Evolutionary conservation across 768 basidiomycete species (phyloP).

Genomic region (Phlebiopsis gigantea): DNA sequence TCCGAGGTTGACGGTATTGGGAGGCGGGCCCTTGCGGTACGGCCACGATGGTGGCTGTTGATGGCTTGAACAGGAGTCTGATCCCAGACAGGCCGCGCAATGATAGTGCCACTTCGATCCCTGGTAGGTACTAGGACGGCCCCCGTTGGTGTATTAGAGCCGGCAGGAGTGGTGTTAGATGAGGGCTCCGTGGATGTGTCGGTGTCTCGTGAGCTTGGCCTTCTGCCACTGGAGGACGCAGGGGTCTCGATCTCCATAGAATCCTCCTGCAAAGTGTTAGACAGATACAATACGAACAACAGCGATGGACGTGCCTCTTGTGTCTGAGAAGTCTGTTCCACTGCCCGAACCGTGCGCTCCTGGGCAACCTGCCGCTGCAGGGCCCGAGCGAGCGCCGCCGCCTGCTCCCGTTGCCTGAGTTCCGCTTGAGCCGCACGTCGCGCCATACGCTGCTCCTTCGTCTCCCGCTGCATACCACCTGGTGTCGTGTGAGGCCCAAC

Average conservation of each 20-base stretch:
- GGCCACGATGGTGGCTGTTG: slow-evolving; percentile 22
- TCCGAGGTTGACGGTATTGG: slow-evolving; percentile 21
- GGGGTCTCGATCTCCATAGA: slow-evolving; percentile 21
- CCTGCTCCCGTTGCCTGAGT: slow-evolving; percentile 56
- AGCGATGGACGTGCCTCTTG: slow-evolving; percentile 12
- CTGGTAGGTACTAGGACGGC: slow-evolving; percentile 56
- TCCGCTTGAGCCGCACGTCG: slow-evolving; percentile 52
- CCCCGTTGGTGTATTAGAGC: slow-evolving; percentile 55
- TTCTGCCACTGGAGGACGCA: slow-evolving; percentile 13
- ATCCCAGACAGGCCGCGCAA: slow-evolving; percentile 63
- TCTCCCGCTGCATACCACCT: slow-evolving; percentile 68
- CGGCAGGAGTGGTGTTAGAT: slow-evolving; percentile 51
- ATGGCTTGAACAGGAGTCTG: slow-evolving; percentile 24
- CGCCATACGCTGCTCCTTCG: slow-evolving; percentile 65
- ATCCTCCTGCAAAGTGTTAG: slow-evolving; percentile 20
- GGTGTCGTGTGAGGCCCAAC: slow-evolving; percentile 77
- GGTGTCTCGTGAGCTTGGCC: slow-evolving; percentile 40
- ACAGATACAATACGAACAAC: neutral
- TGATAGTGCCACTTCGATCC: slow-evolving; percentile 72
- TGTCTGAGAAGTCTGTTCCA: slow-evolving; percentile 2
- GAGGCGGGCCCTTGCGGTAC: slow-evolving; percentile 15
- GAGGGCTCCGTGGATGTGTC: slow-evolving; percentile 63
- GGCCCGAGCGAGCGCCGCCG: slow-evolving; percentile 50
- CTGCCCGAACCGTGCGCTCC: slow-evolving; percentile 4
- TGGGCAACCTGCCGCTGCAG: slow-evolving; percentile 43